Evolutionary conservation across 2,329 filamentous ascomycete genomes (phyloP), one percentile per base, ranked within the genome.

Genomic region (Arthrinium puccinioides): DNA sequence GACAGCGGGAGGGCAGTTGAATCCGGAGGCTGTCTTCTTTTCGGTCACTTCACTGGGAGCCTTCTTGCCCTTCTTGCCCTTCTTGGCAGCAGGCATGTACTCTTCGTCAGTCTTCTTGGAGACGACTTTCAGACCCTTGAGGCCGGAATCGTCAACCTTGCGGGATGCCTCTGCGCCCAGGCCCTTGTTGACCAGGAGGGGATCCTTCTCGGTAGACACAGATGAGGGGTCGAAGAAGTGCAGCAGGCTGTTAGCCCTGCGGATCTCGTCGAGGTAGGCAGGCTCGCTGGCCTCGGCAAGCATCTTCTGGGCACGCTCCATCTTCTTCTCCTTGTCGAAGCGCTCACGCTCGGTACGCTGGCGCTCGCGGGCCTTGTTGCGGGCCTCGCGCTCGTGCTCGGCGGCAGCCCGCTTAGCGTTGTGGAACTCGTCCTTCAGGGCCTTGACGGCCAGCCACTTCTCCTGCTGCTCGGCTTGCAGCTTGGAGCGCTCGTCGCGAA

Each of bases 231-330:
- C 89, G 50, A 97, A 90, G 74, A 90, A 90, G 50, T 82, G 81
- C 51, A 97, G 85, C 31, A 98, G 73, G 58, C 81, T 84, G 67
- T 92, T 86, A 44, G 87, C 86, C 37, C 84, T 84, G 53, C 88
- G 77, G 55, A 98, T 95, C 69, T 98, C 88, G 52, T 96, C 87
- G 32, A 87, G 74, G 70, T 87, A 98, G 36, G 92, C 92, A 13
- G 84, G 88, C 52, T 87, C 82, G 57, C 81, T 85, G 50, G 87
- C 87, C 56, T 90, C 84, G 53, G 82, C 80, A 27, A 94, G 79
- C 62, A 86, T 74, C 60, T 81, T 76, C 63, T 85, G 75, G 38
- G 86, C 87, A 36, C 79, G 74, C 57, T 84, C 81, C 69, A 82
- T 84, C 65, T 82, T 80, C 66, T 79, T 79, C 59, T 84, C 80